Conservation (phyloP, 164 flowering plant genomes). For the Cinnamomum chago region DNA sequence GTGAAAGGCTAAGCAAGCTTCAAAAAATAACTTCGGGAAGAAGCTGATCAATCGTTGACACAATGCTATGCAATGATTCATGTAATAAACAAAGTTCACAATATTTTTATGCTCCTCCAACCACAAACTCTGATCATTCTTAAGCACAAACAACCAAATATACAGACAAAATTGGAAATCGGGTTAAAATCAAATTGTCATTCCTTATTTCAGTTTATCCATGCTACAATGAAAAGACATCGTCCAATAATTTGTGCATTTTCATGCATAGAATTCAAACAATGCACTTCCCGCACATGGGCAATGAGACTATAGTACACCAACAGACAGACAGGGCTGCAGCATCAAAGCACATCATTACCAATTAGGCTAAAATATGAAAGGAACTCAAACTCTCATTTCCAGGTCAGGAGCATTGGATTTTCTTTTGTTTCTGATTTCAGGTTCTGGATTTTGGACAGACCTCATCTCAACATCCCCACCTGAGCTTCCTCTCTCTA, state of each 20-base stretch:
- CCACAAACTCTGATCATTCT: too few species aligned
- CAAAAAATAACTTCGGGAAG: too few species aligned
- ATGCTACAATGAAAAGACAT: neutral
- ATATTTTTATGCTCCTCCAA: too few species aligned
- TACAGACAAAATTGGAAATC: too few species aligned
- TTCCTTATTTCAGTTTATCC: neutral
- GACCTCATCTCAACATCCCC: slow-evolving; percentile 14
- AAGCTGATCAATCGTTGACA: too few species aligned
- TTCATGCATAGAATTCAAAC: slow-evolving; percentile 5
- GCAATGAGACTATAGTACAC: neutral
- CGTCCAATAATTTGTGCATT: neutral
- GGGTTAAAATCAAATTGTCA: too few species aligned
- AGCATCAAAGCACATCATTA: neutral
- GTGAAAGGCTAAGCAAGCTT: too few species aligned
- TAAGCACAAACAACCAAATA: too few species aligned
- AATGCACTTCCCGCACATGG: neutral
- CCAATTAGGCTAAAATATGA: neutral
- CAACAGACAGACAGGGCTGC: neutral
- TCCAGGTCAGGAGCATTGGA: neutral
- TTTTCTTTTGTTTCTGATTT: neutral
- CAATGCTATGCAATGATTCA: too few species aligned
- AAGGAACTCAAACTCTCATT: neutral
- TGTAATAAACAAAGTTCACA: too few species aligned
- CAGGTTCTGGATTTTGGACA: neutral
- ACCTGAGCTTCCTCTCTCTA: slow-evolving; percentile 17